Conservation (phyloP, 2,329 filamentous ascomycete species). For the Neopestalotiopsis sp. region DNA sequence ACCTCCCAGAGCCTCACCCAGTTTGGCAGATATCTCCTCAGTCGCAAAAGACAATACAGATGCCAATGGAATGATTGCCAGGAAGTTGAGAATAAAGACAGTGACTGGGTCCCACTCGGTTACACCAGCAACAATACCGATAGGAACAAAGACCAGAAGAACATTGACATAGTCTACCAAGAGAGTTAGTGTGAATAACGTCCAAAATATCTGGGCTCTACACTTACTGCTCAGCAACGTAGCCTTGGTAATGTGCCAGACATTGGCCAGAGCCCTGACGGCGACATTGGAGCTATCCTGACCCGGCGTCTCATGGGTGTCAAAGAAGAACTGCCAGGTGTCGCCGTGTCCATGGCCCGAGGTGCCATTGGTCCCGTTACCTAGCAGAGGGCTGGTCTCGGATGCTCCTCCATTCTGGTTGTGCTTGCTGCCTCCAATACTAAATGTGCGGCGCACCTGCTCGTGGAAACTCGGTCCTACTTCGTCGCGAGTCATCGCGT, state of each 20-base stretch:
- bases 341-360: slow-evolving; percentile 30
- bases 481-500: slow-evolving; percentile 32
- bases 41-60: slow-evolving; percentile 78
- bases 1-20: slow-evolving; percentile 77
- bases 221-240: slow-evolving; percentile 64
- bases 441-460: slow-evolving; percentile 29
- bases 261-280: slow-evolving; percentile 51
- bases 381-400: slow-evolving; percentile 33
- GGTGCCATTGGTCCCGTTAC: slow-evolving; percentile 30
- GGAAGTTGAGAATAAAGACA: slow-evolving; percentile 79
- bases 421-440: slow-evolving; percentile 22
- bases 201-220: not conserved
- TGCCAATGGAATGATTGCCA: slow-evolving; percentile 79
- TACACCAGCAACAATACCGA: slow-evolving; percentile 72
- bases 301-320: slow-evolving; percentile 56
- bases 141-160: slow-evolving; percentile 73
- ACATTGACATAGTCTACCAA: slow-evolving; percentile 66
- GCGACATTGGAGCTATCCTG: slow-evolving; percentile 51
- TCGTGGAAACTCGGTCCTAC: slow-evolving; percentile 32
- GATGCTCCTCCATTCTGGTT: slow-evolving; percentile 31
- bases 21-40: slow-evolving; percentile 74
- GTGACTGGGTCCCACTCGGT: slow-evolving; percentile 67
- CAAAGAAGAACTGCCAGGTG: slow-evolving; percentile 52
- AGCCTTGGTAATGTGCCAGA: slow-evolving; percentile 62
- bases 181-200: not conserved